A percentile compares a stretch with the other conserved stretches of the same genome.
These are phyloP conservation scores for Monilinia aucupariae DNA, from an alignment of 2,329 filamentous ascomycete genomes.

Conservation along the genomic window DNA sequence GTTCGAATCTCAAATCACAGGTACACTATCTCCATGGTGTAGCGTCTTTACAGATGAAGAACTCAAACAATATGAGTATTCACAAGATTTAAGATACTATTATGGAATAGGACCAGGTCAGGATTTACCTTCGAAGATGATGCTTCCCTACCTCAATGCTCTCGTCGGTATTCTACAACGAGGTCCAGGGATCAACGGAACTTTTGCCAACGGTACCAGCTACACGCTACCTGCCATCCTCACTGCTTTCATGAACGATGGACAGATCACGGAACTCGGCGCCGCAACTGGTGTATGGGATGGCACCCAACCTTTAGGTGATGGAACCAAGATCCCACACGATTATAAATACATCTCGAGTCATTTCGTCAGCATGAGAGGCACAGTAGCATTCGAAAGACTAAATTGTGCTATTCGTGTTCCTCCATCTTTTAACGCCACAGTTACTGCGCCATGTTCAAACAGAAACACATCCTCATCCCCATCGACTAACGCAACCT, in stretches of 20 bases:
- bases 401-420: not conserved
- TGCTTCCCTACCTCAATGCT: constrained; percentile 55
- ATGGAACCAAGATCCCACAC: constrained; percentile 41
- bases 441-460: not conserved
- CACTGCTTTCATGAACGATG: constrained; percentile 60
- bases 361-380: constrained; percentile 56
- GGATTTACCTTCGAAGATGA: constrained; percentile 49
- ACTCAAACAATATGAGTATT: constrained; percentile 59
- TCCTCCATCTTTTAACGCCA: not conserved
- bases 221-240: constrained; percentile 53
- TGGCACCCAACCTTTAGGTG: constrained; percentile 26
- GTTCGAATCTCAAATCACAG: constrained; percentile 64
- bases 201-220: constrained; percentile 40
- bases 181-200: constrained; percentile 47
- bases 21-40: constrained; percentile 57
- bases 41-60: constrained; percentile 56
- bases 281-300: constrained; percentile 58
- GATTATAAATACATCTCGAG: constrained; percentile 50
- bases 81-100: constrained; percentile 63
- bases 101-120: constrained; percentile 57
- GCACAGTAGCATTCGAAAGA: constrained; percentile 55
- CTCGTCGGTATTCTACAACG: constrained; percentile 48
- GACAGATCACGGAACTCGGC: constrained; percentile 57
- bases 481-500: not conserved
- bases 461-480: not conserved